Evolutionary conservation across 331 rosid species (phyloP).

Genomic region (Cydonia oblonga): DNA sequence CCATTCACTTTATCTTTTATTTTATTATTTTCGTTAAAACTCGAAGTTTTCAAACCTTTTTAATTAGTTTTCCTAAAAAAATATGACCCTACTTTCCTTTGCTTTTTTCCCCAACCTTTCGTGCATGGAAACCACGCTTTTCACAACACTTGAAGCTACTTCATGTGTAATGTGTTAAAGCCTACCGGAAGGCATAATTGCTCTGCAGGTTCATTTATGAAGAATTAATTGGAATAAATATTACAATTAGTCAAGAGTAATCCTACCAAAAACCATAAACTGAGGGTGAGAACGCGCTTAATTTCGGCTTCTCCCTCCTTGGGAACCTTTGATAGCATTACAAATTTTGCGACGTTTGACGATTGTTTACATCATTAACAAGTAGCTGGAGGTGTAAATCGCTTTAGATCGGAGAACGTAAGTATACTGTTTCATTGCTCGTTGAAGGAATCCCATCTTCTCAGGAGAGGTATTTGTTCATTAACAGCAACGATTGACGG

Average conservation of each 20-base stretch:
- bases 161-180: too few species aligned
- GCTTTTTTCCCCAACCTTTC: too few species aligned
- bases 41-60: too few species aligned
- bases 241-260: not conserved
- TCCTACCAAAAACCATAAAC: not conserved
- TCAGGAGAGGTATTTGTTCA: not conserved
- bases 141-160: not conserved
- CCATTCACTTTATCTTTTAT: too few species aligned
- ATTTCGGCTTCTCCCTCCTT: not conserved
- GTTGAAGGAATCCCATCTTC: not conserved
- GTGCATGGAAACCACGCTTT: too few species aligned
- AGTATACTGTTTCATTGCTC: not conserved
- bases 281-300: not conserved
- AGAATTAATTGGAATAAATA: constrained; percentile 9
- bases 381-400: not conserved
- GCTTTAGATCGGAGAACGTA: not conserved
- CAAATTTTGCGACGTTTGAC: not conserved
- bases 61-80: too few species aligned
- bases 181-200: too few species aligned
- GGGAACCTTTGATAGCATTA: not conserved
- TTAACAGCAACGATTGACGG: not conserved
- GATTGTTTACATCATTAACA: not conserved
- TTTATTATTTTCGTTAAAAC: too few species aligned
- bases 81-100: too few species aligned
- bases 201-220: not conserved